These are phyloP conservation scores for Neoscytalidium dimidiatum DNA, from an alignment of 2,329 filamentous ascomycete genomes.

Conservation along the genomic window DNA sequence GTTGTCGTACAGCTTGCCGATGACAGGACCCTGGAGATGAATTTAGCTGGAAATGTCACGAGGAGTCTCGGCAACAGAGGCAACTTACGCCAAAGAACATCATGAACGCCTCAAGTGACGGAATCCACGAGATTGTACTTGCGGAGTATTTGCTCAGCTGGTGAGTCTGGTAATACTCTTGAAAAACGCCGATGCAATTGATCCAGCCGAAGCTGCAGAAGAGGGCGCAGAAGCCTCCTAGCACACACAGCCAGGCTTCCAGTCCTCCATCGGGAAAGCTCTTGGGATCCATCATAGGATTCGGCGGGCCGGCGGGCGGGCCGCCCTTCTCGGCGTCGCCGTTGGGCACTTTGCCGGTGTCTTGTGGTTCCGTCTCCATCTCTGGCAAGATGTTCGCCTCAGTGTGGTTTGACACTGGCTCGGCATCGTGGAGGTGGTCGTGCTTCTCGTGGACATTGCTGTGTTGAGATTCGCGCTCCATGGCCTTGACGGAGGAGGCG, in stretches of 20 bases:
- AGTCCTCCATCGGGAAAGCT: slow-evolving; percentile 40
- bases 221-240: slow-evolving; percentile 35
- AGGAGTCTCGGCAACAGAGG: neutral
- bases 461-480: neutral
- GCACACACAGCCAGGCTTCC: slow-evolving; percentile 43
- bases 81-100: slow-evolving; percentile 53
- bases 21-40: slow-evolving; percentile 53
- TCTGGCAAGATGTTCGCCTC: slow-evolving; percentile 15
- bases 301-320: neutral
- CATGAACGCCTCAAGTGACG: slow-evolving; percentile 46
- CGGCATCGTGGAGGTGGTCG: slow-evolving; percentile 4
- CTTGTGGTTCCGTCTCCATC: slow-evolving; percentile 11
- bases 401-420: slow-evolving; percentile 16
- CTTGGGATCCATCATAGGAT: slow-evolving; percentile 20
- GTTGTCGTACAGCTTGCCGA: slow-evolving; percentile 65
- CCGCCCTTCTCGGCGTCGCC: slow-evolving; percentile 11
- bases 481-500: slow-evolving; percentile 4
- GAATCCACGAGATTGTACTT: slow-evolving; percentile 49
- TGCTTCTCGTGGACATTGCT: neutral
- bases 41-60: neutral
- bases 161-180: slow-evolving; percentile 48
- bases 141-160: slow-evolving; percentile 42
- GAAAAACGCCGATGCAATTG: slow-evolving; percentile 48
- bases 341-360: neutral
- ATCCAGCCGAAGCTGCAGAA: slow-evolving; percentile 46